Conservation (phyloP, 2,329 filamentous ascomycete genomes). For the Colletotrichum orbiculare region DNA sequence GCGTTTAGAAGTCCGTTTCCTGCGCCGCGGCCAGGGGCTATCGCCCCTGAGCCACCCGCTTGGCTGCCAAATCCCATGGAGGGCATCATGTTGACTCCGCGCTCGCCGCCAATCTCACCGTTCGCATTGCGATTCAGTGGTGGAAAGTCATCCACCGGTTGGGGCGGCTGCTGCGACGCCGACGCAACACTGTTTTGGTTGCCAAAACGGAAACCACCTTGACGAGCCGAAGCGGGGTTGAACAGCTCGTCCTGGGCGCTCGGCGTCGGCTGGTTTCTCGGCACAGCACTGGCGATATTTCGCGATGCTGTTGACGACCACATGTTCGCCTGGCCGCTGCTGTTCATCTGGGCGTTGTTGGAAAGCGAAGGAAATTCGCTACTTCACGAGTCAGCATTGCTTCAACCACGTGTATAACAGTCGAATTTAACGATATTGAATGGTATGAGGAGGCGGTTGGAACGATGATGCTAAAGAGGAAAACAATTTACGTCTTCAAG, state of each 20-base stretch:
- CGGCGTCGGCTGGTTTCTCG: slow-evolving; percentile 63
- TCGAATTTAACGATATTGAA: no score
- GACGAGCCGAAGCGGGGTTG: slow-evolving; percentile 55
- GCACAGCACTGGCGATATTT: slow-evolving; percentile 58
- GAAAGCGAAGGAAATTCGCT: slow-evolving; percentile 76
- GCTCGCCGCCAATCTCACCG: slow-evolving; percentile 69
- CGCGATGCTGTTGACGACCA: slow-evolving; percentile 65
- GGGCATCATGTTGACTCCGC: slow-evolving; percentile 62
- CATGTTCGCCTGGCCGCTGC: slow-evolving; percentile 60
- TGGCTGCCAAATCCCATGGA: slow-evolving; percentile 65
- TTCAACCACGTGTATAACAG: background rate
- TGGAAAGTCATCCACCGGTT: slow-evolving; percentile 69
- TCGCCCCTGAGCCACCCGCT: slow-evolving; percentile 46
- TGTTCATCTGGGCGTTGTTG: slow-evolving; percentile 67
- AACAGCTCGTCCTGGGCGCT: slow-evolving; percentile 61
- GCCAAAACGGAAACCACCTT: slow-evolving; percentile 66
- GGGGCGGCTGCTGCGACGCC: slow-evolving; percentile 59
- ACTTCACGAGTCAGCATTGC: slow-evolving; percentile 41
- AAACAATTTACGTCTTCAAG: slow-evolving; percentile 44
- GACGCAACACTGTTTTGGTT: slow-evolving; percentile 51
- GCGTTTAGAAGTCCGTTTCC: slow-evolving; percentile 73
- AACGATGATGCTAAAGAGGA: background rate
- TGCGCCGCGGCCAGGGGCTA: slow-evolving; percentile 50
- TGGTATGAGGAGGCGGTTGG: background rate
- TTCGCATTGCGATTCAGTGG: slow-evolving; percentile 68